Evolutionary conservation across 179 eudicot genomes (phyloP).

Genomic region (Spinacia oleracea): DNA sequence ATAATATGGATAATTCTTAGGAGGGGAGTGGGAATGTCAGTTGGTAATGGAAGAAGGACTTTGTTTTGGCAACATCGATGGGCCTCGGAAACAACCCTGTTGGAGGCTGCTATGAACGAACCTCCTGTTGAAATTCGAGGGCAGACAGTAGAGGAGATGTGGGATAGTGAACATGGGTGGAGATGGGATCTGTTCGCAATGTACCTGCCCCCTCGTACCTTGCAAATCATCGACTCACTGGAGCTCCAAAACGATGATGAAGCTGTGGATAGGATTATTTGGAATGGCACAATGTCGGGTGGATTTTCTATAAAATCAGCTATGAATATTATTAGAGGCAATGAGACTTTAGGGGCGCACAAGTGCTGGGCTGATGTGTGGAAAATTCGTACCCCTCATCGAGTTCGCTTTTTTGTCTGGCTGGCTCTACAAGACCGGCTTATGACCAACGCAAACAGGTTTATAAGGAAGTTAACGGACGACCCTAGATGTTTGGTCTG

Average conservation of each 20-base stretch:
- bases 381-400: background rate
- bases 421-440: background rate
- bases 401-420: background rate
- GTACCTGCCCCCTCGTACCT: background rate
- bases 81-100: background rate
- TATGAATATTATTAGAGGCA: background rate
- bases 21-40: background rate
- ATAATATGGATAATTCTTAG: background rate
- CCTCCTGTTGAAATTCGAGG: background rate
- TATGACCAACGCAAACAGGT: background rate
- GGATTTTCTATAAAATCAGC: background rate
- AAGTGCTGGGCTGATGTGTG: background rate
- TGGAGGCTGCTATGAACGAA: rapidly evolving
- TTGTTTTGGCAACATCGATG: background rate
- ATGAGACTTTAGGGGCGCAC: background rate
- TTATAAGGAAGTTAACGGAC: background rate
- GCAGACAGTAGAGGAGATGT: background rate
- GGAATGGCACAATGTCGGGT: background rate
- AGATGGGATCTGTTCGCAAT: background rate
- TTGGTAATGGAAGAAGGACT: background rate
- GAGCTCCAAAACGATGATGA: background rate
- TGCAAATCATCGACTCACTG: background rate
- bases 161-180: background rate
- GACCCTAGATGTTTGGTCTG: background rate
- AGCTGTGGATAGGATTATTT: background rate